These are phyloP conservation scores for Candida ipomoeae DNA, from an alignment of 805 yeast species.

Conservation along the genomic window DNA sequence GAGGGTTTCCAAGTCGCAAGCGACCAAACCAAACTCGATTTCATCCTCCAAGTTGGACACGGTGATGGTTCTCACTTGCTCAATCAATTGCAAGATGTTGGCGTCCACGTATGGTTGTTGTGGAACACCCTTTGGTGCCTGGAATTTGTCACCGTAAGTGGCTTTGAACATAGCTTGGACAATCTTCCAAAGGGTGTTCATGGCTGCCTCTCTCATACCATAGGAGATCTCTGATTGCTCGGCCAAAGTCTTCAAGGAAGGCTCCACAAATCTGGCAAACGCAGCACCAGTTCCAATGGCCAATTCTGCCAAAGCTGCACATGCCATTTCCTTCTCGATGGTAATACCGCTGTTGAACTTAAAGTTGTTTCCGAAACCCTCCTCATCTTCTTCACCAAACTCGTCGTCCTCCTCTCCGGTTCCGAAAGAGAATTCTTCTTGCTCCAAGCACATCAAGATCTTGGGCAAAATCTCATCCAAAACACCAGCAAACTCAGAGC, in stretches of 20 bases:
- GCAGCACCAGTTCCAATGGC: conserved; percentile 82
- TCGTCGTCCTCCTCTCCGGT: conserved; percentile 50
- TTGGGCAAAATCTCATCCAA: conserved; percentile 79
- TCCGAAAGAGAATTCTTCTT: conserved; percentile 75
- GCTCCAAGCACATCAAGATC: conserved; percentile 76
- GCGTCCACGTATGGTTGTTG: conserved; percentile 56
- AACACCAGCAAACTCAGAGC: conserved; percentile 83
- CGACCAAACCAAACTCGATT: conserved; percentile 78
- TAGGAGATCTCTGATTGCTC: conserved; percentile 82
- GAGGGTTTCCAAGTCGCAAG: conserved; percentile 69
- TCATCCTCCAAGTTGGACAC: conserved; percentile 67
- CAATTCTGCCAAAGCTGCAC: conserved; percentile 82
- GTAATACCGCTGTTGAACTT: conserved; percentile 93
- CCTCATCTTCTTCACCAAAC: conserved; percentile 50
- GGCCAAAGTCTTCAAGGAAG: conserved; percentile 56
- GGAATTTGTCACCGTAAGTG: conserved; percentile 43
- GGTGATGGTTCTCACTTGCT: conserved; percentile 64
- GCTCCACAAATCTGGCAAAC: conserved; percentile 73
- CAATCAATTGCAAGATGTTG: conserved; percentile 54
- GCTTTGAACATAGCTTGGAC: conserved; percentile 63
- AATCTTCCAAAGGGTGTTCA: conserved; percentile 78
- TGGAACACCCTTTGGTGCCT: conserved; percentile 63
- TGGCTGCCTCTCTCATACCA: conserved; percentile 86
- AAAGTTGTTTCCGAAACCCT: conserved; percentile 64
- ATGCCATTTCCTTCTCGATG: conserved; percentile 93